Conservation (phyloP, 345 rosid species). For the Eucalyptus sp. region DNA sequence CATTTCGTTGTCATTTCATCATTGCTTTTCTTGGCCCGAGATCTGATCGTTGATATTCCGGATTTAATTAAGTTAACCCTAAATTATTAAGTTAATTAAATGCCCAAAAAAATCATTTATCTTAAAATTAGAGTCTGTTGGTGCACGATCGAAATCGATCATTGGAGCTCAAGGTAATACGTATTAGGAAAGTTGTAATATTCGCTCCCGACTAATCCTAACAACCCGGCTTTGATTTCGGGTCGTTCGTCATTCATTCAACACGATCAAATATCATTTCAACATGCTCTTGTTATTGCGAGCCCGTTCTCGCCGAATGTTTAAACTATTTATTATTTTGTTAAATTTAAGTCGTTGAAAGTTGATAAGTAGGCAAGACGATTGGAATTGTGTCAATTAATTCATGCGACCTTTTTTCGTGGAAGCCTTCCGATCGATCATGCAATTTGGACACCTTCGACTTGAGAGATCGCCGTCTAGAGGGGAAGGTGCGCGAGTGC, state of each 20-base stretch:
- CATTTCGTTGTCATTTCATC: background rate
- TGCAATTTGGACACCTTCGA: background rate
- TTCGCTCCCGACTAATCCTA: background rate
- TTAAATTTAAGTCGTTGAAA: background rate
- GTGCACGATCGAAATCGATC: background rate
- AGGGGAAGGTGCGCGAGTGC: background rate
- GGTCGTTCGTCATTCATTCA: accelerated
- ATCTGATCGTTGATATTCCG: background rate
- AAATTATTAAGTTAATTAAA: background rate
- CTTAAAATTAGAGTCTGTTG: background rate
- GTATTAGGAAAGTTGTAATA: background rate
- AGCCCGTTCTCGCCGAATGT: background rate
- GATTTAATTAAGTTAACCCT: background rate
- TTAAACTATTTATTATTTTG: background rate
- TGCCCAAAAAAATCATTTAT: background rate
- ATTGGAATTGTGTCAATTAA: background rate
- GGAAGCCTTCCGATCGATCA: background rate
- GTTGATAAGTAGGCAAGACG: background rate
- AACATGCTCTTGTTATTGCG: background rate
- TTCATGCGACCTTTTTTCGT: background rate
- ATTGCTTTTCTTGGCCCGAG: background rate
- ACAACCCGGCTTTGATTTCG: background rate
- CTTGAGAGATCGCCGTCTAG: background rate
- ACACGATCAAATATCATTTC: background rate
- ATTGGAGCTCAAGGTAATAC: background rate